phyloP scores from a whole-genome alignment of 2,329 filamentous ascomycete genomes.

The Ophiocordyceps polyrhachis-furcata region DNA sequence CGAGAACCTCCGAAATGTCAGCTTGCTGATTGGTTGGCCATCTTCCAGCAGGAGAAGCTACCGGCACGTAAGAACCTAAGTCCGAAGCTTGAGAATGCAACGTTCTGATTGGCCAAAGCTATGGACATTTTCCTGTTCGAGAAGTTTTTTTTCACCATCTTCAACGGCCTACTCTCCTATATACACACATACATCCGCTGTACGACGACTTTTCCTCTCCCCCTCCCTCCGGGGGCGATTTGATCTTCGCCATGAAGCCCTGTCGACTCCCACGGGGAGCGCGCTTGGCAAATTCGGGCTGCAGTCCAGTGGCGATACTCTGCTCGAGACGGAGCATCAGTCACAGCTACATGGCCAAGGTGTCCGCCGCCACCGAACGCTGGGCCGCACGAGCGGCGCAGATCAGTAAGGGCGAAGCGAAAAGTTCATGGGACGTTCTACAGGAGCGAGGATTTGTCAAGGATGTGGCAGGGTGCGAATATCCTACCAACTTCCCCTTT shows the following conservation, averaged over 20 bases:
- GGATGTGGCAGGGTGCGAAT: constrained; percentile 49
- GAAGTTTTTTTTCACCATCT: not conserved
- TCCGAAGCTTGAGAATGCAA: constrained; percentile 3
- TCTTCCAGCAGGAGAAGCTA: constrained; percentile 7
- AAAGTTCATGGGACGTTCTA: constrained; percentile 42
- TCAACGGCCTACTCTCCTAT: too few relatives aligned
- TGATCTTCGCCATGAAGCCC: not conserved
- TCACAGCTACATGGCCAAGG: constrained; percentile 24
- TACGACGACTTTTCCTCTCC: not conserved
- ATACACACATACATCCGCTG: not conserved
- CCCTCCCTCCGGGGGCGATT: not conserved
- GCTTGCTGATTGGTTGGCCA: constrained; percentile 23
- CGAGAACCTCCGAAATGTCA: constrained; percentile 30
- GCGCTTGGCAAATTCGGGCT: not conserved
- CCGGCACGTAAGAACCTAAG: constrained; percentile 11
- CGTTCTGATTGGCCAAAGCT: constrained; percentile 11
- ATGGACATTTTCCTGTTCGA: not conserved
- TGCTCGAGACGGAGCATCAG: constrained; percentile 18
- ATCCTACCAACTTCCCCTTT: not conserved
- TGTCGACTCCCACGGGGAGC: not conserved
- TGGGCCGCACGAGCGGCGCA: constrained; percentile 29
- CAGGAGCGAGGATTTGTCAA: constrained; percentile 58
- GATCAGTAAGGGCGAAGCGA: constrained; percentile 29
- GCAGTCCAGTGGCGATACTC: constrained; percentile 3
- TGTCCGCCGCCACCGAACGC: constrained; percentile 18